Conservation (phyloP, 495 filamentous ascomycete species). For the Neurospora terricola region DNA sequence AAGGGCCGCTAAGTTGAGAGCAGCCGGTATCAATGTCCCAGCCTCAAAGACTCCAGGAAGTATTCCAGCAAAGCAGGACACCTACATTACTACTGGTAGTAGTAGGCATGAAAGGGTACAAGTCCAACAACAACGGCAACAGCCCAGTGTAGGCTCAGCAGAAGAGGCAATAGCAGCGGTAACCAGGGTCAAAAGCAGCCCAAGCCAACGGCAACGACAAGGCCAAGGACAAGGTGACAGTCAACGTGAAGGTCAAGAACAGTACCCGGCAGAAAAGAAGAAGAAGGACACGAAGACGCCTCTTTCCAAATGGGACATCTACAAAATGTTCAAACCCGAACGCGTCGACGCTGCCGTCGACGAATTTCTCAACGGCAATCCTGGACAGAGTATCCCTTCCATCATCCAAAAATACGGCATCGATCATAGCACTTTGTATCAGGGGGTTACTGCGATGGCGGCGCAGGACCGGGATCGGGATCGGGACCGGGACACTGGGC, state of each 20-base stretch:
- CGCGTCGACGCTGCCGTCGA: not conserved
- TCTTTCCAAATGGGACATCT: not conserved
- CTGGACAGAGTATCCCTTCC: not conserved
- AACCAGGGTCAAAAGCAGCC: not conserved
- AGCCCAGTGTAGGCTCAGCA: not conserved
- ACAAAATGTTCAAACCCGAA: not conserved
- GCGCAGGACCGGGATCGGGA: not conserved
- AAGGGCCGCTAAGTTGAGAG: not conserved
- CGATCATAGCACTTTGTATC: not conserved
- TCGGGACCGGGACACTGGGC: not conserved
- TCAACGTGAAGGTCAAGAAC: not conserved
- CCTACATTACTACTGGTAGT: not conserved
- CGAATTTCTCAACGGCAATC: not conserved
- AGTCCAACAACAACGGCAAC: not conserved
- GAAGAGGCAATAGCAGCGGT: not conserved
- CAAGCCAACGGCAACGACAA: not conserved
- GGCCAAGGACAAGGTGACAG: not conserved
- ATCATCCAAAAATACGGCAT: not conserved
- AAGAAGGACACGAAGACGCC: not conserved
- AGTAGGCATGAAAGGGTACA: not conserved
- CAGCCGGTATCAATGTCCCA: not conserved
- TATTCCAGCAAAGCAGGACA: not conserved
- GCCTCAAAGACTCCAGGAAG: not conserved
- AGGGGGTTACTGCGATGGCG: not conserved
- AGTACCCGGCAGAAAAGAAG: not conserved